Evolutionary conservation across 352 stramenopile species (phyloP), one percentile per base, ranked within the genome.

Genomic region (Saprolegnia parasitica): DNA sequence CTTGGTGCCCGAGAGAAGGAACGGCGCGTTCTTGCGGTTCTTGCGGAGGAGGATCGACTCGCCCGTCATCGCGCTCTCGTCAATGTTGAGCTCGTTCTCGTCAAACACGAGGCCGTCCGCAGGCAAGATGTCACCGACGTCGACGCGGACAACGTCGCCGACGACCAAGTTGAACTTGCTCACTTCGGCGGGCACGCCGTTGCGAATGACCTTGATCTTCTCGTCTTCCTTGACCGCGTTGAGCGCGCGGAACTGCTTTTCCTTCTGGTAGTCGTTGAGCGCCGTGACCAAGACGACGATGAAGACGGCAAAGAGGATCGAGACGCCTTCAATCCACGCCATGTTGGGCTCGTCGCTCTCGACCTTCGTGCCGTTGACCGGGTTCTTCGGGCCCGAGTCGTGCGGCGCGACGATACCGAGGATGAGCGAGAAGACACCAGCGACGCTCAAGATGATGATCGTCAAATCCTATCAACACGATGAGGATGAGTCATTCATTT

Each of bases 1-100:
- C 42, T 96, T 97, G n/a, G 92, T 98, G 23, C 95, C 96, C 1
- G 90, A 98, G 21, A 98, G 81, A 15, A 98, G 73, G 75, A 98
- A 98, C 20, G 91, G 90, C 72, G 96, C 92, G 20, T 88, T 78
- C 0, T 73, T 71, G 20, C 50, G 60, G 58, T 81, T 83, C 73
- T 98, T 98, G n/a, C 72, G 65, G 52, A 98, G 74, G 29, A 97
- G 74, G 21, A 97, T 88, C 0, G 91, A 91, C 77, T 98, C 93
- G 50, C 93, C 93, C 6, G 93, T 98, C 73, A 98, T 86, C 9
- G 87, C 81, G 15, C 84, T 96, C 73, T 98, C 91, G 71, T 98
- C 90, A 18, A 96, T 77, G 70, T 93, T 95, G 52, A 97, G 76
- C 61, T 94, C 89, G 52, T 93, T 92, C 54, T 91, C 84, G 39